Percentiles rank a stretch among this genome's conserved stretches.
These are phyloP conservation scores for Tritrichomonas foetus DNA, from an alignment of 208 protist genomes.

Conservation along the genomic window DNA sequence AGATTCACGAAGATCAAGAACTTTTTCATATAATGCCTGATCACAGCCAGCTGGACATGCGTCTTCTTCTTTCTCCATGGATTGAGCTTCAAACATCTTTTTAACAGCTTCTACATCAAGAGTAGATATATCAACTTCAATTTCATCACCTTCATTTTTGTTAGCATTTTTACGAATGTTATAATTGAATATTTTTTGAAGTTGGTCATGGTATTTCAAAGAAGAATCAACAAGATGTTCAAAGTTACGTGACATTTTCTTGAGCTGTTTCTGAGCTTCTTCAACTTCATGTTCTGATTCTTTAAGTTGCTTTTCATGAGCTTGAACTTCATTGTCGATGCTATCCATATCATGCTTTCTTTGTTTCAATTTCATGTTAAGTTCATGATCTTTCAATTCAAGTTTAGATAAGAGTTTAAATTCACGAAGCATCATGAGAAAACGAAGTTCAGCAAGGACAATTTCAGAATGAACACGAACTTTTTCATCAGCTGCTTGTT, in stretches of 20 bases:
- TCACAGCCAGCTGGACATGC: slow-evolving; percentile 71
- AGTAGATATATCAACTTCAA: slow-evolving; percentile 44
- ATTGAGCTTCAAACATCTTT: slow-evolving; percentile 46
- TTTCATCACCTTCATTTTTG: slow-evolving; percentile 70
- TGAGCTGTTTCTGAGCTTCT: slow-evolving; percentile 62
- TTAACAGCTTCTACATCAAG: slow-evolving; percentile 45
- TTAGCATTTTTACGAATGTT: slow-evolving; percentile 63
- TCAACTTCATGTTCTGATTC: slow-evolving; percentile 45
- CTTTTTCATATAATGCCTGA: slow-evolving; percentile 67
- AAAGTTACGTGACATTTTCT: slow-evolving; percentile 57
- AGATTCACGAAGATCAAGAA: slow-evolving; percentile 73
- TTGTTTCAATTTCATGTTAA: background rate
- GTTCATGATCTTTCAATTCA: slow-evolving; percentile 14
- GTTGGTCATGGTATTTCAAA: slow-evolving; percentile 16
- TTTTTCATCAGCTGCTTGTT: background rate
- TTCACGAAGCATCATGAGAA: background rate
- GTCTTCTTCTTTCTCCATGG: slow-evolving; percentile 57
- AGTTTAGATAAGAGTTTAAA: slow-evolving; percentile 32
- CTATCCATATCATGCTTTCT: background rate
- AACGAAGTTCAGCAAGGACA: background rate
- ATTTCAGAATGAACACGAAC: background rate
- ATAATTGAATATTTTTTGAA: slow-evolving; percentile 62
- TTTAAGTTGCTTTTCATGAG: slow-evolving; percentile 81
- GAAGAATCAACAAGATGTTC: slow-evolving; percentile 40
- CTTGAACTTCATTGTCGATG: slow-evolving; percentile 69